Evolutionary conservation across 2,329 filamentous ascomycete species (phyloP).

Genomic region (Phyllosticta citribraziliensis): DNA sequence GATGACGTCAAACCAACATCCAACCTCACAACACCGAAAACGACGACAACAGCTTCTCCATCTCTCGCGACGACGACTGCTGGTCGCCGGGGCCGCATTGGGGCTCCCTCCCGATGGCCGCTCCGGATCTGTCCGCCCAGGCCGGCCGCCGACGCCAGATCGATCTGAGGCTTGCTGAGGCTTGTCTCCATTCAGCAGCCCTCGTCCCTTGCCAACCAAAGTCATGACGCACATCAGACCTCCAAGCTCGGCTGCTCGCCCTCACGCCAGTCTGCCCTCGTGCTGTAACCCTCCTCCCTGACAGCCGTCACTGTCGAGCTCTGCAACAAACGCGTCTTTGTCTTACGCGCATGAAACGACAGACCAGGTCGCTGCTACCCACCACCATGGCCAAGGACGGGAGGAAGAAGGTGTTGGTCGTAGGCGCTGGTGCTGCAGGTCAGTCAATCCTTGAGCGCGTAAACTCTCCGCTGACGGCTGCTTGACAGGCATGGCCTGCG

Average conservation of each 20-base stretch:
- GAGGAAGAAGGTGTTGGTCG: slow-evolving; percentile 30
- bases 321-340: background rate
- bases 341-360: background rate
- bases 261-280: background rate
- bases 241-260: background rate
- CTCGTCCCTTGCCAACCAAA: slow-evolving; percentile 1
- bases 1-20: background rate
- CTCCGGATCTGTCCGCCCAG: background rate
- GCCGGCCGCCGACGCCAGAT: background rate
- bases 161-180: background rate
- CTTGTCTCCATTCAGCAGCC: background rate
- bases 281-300: background rate
- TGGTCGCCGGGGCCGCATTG: background rate
- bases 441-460: background rate
- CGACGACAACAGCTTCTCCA: background rate
- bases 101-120: background rate
- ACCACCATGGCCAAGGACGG: slow-evolving; percentile 2
- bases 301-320: background rate
- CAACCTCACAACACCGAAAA: background rate
- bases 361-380: slow-evolving; percentile 1
- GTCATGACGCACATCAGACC: slow-evolving; percentile 6
- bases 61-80: background rate
- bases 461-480: slow-evolving; percentile 11
- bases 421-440: slow-evolving; percentile 33
- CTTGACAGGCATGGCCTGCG: slow-evolving; percentile 48